These are phyloP conservation scores for Pichia membranifaciens DNA, from an alignment of 805 yeast genomes.

Conservation along the genomic window DNA sequence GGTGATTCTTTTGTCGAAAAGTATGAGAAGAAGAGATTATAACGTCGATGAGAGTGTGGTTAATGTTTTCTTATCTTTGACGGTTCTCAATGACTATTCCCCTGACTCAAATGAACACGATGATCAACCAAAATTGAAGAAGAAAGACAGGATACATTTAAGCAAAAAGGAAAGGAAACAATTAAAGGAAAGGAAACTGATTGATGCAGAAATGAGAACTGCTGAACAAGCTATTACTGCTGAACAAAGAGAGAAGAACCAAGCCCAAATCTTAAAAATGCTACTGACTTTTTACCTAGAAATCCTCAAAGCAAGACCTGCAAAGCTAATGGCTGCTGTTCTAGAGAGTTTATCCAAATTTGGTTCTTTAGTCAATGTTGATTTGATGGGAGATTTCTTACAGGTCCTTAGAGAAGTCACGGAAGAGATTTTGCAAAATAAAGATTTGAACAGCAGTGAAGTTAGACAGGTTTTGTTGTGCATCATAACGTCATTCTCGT, in stretches of 20 bases:
- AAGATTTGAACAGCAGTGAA: constrained; percentile 39
- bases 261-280: constrained; percentile 74
- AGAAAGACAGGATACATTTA: constrained; percentile 85
- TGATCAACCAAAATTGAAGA: constrained; percentile 50
- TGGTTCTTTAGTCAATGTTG: constrained; percentile 90
- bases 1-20: constrained; percentile 59
- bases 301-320: constrained; percentile 58
- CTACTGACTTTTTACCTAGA: constrained; percentile 72
- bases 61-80: constrained; percentile 63
- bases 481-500: constrained; percentile 83
- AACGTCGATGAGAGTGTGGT: constrained; percentile 80
- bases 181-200: constrained; percentile 77
- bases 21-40: constrained; percentile 66
- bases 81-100: constrained; percentile 63
- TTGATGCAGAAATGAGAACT: constrained; percentile 80
- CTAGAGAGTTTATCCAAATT: constrained; percentile 86
- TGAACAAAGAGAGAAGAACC: constrained; percentile 80
- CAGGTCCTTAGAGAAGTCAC: constrained; percentile 84
- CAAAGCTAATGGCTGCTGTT: constrained; percentile 73
- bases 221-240: constrained; percentile 87
- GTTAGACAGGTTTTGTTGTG: constrained; percentile 74
- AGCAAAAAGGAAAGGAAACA: constrained; percentile 87
- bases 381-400: constrained; percentile 84
- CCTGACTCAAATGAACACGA: constrained; percentile 51
- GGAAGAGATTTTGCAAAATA: constrained; percentile 39